Percentiles rank a stretch among this genome's conserved stretches.
Evolutionary conservation across 371 early-diverging fungal genomes (phyloP).

Genomic region (Mortierella sp.): DNA sequence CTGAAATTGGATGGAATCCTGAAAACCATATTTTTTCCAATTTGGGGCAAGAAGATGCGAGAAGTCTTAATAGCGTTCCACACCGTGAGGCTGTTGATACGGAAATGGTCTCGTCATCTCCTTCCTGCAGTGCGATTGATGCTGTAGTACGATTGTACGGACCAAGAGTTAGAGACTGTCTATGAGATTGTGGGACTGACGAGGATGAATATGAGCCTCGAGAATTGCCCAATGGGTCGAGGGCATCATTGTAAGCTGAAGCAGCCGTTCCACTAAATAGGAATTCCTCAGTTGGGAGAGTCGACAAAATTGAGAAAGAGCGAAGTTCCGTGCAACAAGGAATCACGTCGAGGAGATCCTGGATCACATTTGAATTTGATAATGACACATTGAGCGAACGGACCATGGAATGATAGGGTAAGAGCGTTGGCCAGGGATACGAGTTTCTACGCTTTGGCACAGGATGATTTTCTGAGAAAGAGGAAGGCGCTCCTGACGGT

Average conservation of each 20-base stretch:
- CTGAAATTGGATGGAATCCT: conserved; percentile 47
- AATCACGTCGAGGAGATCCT: conserved; percentile 43
- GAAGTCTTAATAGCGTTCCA: conserved; percentile 20
- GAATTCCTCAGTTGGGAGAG: conserved; percentile 42
- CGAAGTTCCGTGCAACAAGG: conserved; percentile 48
- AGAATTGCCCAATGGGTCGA: conserved; percentile 20
- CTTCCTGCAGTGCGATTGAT: conserved; percentile 18
- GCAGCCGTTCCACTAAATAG: conserved; percentile 29
- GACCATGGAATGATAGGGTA: conserved; percentile 52
- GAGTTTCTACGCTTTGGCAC: conserved; percentile 27
- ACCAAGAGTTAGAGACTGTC: conserved; percentile 16
- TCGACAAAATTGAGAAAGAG: conserved; percentile 35
- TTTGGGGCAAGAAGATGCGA: conserved; percentile 37
- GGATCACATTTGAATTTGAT: conserved; percentile 42
- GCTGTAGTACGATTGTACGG: conserved; percentile 19
- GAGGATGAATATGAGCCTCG: not conserved
- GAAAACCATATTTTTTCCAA: conserved; percentile 40
- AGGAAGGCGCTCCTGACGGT: not conserved
- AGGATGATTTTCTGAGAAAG: not conserved
- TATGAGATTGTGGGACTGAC: conserved; percentile 1
- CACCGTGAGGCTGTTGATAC: conserved; percentile 21
- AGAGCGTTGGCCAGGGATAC: conserved; percentile 52
- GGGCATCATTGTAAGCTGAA: conserved; percentile 19
- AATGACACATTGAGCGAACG: conserved; percentile 36
- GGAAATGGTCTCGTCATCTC: conserved; percentile 35